Evolutionary conservation across 1,284 basidiomycete species (phyloP).

Genomic region (Rhodotorula sp.): DNA sequence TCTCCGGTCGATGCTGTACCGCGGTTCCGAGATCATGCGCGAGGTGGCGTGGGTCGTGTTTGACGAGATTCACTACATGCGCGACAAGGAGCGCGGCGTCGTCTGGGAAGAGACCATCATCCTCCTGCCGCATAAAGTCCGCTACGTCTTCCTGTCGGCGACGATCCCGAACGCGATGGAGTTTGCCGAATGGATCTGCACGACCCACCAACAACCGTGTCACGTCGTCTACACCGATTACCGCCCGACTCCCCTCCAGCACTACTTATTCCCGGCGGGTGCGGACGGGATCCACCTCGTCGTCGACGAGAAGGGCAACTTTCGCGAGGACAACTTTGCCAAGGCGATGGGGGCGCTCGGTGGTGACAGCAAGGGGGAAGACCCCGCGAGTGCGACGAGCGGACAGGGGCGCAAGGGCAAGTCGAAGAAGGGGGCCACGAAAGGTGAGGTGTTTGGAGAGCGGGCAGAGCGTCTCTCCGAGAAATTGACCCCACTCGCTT

Average conservation of each 20-base stretch:
- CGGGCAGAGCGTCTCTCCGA: not conserved
- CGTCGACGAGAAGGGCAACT: constrained; percentile 95
- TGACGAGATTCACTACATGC: constrained; percentile 99
- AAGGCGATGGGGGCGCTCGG: constrained; percentile 96
- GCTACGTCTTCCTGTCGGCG: constrained; percentile 98
- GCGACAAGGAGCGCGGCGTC: constrained; percentile 74
- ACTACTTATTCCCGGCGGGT: constrained; percentile 95
- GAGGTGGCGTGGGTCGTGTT: constrained; percentile 99
- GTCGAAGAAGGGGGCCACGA: constrained; percentile 83
- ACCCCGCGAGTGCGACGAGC: constrained; percentile 55
- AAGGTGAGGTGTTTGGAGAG: constrained; percentile 59
- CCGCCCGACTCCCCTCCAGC: constrained; percentile 94
- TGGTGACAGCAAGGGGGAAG: constrained; percentile 75
- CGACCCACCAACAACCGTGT: constrained; percentile 95
- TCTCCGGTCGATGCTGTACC: constrained; percentile 96
- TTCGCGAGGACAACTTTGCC: constrained; percentile 94
- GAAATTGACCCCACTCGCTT: constrained; percentile 10
- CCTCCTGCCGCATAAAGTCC: constrained; percentile 89
- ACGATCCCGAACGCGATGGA: constrained; percentile 99
- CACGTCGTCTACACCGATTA: constrained; percentile 99
- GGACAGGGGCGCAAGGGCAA: constrained; percentile 80
- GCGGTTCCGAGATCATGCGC: constrained; percentile 98
- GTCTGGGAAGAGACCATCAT: constrained; percentile 85
- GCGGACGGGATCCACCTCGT: constrained; percentile 97
- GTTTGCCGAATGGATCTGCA: constrained; percentile 98